Conservation (phyloP, 2,329 filamentous ascomycete species). For the Scytalidium lignicola region DNA sequence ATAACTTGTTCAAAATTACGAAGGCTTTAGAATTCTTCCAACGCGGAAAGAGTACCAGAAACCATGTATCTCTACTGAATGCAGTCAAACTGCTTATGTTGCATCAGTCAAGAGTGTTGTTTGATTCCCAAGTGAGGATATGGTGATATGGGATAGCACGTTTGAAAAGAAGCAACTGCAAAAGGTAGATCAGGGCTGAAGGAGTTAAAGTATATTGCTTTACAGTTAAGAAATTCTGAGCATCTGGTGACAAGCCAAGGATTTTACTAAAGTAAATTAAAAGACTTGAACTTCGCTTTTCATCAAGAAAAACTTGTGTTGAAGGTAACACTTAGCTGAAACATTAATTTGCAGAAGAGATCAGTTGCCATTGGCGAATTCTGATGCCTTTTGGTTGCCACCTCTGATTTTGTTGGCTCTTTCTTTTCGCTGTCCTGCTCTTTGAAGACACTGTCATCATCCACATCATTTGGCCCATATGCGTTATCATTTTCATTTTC, state of each 20-base stretch:
- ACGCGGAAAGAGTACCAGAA: not conserved
- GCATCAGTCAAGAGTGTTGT: not conserved
- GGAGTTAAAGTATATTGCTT: slow-evolving; percentile 3
- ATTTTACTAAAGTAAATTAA: slow-evolving; percentile 8
- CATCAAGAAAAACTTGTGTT: slow-evolving; percentile 1
- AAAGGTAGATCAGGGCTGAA: slow-evolving; percentile 5
- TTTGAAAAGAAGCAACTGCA: not conserved
- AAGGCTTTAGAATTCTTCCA: slow-evolving; percentile 2
- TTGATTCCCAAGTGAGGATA: slow-evolving; percentile 4
- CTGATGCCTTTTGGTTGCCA: not conserved
- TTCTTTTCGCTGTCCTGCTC: no score
- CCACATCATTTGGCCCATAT: not conserved
- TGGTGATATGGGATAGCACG: not conserved
- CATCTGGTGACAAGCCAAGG: slow-evolving; percentile 3
- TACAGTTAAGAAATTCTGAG: not conserved
- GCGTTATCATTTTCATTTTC: not conserved
- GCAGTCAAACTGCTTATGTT: slow-evolving; percentile 2
- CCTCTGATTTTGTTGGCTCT: no score
- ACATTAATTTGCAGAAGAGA: no score
- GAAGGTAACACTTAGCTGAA: not conserved
- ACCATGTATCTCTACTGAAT: not conserved
- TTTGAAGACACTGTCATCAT: not conserved
- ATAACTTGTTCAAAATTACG: slow-evolving; percentile 4
- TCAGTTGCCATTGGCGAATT: no score
- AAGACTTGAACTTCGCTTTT: slow-evolving; percentile 1